A percentile compares a stretch with the other conserved stretches of the same genome.
These are phyloP conservation scores for Eutrema heterophyllum DNA, from an alignment of 345 rosid species.

Conservation along the genomic window DNA sequence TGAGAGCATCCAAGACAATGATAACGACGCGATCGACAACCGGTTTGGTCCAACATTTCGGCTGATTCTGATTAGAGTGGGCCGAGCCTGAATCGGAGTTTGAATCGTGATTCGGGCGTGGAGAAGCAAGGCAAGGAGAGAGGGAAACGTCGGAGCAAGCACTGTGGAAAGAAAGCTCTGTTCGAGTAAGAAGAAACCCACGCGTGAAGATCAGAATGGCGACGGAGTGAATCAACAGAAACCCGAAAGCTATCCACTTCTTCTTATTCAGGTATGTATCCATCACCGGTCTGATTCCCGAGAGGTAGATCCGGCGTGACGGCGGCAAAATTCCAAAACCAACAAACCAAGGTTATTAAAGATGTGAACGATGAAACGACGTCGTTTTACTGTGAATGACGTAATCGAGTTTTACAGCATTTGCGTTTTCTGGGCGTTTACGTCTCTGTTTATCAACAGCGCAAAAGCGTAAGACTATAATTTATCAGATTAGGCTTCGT, in stretches of 20 bases:
- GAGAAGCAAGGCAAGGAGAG: slow-evolving; percentile 52
- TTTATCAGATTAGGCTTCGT: no score
- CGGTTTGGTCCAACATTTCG: slow-evolving; percentile 68
- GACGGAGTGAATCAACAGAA: slow-evolving; percentile 46
- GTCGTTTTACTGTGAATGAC: background rate
- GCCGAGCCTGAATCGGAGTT: background rate
- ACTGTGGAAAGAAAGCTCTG: slow-evolving; percentile 78
- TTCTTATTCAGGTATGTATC: slow-evolving; percentile 14
- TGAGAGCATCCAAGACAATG: slow-evolving; percentile 81
- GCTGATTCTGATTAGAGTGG: background rate
- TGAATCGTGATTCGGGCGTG: background rate
- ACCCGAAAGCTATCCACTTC: slow-evolving; percentile 28
- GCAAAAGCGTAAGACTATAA: no score
- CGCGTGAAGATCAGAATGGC: slow-evolving; percentile 65
- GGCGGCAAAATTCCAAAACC: background rate
- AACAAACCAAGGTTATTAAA: background rate
- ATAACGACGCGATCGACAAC: slow-evolving; percentile 64
- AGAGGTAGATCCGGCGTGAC: background rate
- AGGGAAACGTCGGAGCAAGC: slow-evolving; percentile 56
- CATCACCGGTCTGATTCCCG: slow-evolving; percentile 21
- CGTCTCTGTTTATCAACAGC: no score
- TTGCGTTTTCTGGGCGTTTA: no score
- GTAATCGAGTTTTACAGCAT: no score
- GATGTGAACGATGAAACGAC: background rate
- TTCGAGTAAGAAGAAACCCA: slow-evolving; percentile 91